Conservation (phyloP, 192 early-diverging fungal species). For the Linnemannia exigua region DNA sequence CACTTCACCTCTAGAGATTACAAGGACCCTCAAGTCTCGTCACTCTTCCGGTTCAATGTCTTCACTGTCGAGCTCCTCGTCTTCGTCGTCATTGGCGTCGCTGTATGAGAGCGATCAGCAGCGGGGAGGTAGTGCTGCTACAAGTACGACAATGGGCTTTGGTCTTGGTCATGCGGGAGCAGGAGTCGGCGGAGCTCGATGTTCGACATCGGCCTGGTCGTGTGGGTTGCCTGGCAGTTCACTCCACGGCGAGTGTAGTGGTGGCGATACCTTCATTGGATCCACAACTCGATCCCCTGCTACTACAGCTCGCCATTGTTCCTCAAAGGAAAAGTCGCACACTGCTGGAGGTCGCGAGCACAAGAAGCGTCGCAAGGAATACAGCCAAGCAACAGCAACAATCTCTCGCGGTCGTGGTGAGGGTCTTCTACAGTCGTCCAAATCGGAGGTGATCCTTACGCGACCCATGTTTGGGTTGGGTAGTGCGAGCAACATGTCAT, state of each 20-base stretch:
- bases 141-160: slow-evolving; percentile 15
- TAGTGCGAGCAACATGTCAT: slow-evolving; percentile 16
- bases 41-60: slow-evolving; percentile 16
- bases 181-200: background rate
- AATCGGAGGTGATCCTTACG: background rate
- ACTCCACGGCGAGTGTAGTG: slow-evolving; percentile 4
- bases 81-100: slow-evolving; percentile 16
- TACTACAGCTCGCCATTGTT: background rate
- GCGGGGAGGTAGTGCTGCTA: background rate
- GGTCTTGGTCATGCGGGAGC: background rate
- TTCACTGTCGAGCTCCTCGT: slow-evolving; percentile 19
- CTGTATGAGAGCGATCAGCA: background rate
- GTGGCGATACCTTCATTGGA: slow-evolving; percentile 15
- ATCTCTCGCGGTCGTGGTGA: background rate
- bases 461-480: slow-evolving; percentile 27
- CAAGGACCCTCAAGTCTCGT: slow-evolving; percentile 4
- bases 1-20: background rate
- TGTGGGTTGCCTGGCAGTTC: slow-evolving; percentile 30
- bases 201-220: slow-evolving; percentile 4
- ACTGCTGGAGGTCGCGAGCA: background rate
- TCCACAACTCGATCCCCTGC: background rate
- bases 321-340: background rate
- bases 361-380: slow-evolving; percentile 39
- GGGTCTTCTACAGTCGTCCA: background rate
- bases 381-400: background rate